Base-by-base conservation (phyloP, 306 rosid genomes). In the Fragaria iinumae region DNA sequence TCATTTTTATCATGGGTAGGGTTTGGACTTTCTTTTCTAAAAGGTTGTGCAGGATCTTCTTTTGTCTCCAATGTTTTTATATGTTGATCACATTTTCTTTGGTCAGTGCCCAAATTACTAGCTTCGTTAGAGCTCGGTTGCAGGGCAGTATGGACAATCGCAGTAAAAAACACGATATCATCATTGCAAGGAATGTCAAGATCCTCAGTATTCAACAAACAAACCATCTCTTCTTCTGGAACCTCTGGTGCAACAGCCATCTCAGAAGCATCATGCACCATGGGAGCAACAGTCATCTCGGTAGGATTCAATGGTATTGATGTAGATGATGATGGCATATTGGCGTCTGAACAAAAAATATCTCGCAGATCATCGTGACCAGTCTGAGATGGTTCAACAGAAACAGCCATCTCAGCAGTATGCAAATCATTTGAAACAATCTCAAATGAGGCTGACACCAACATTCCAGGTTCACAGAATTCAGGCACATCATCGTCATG, bases 171-270 rank as follows among this genome's bases (percentile, higher is more conserved):
- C 39, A 55, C 52, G 41, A 72, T 21, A 55, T 47, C 52, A 23
- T 87, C 91, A 60, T 93, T 83, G 78, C 69, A 65, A 1, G 98
- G 98, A 78, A 93, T 72, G 53, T 88, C 89, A 18, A 87, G 82
- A 66, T 88, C 91, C 86, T 93, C 97, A 2, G 81, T 81, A 76
- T 89, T 93, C 73, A 93, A 75, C 52, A 41, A 13, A 68, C 98
- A 93, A 62, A 62, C 17, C 87, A 65, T 59, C 63, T 66, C 81
- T 59, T 76, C 87, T 13, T 62, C 78, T 25, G 27, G 64, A 76
- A 20, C 18, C 53, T 84, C 80, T 32, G 69, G 73, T 81, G 73
- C 18, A 27, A 3, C 65, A 0, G 11, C 11, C 69, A 64, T 34
- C 23, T 84, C 80, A 27, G 69, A 69, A 84, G 73, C 10, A 21